Evolutionary conservation across 2,329 filamentous ascomycete genomes (phyloP).

Genomic region (Aphanocladium album): DNA sequence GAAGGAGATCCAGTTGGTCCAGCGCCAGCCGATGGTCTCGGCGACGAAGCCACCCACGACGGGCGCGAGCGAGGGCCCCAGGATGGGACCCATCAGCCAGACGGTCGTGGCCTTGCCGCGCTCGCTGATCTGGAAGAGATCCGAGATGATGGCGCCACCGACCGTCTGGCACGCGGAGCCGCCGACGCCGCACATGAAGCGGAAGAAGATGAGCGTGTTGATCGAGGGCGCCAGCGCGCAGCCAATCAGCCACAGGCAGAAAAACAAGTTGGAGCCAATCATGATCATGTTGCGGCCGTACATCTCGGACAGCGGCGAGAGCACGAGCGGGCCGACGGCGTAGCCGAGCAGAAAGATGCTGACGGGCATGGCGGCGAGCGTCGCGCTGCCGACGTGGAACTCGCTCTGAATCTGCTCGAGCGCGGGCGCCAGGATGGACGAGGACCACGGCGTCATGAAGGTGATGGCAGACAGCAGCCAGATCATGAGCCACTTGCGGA

Average conservation of each 20-base stretch:
- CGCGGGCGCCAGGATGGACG: constrained; percentile 53
- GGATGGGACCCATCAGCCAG: constrained; percentile 54
- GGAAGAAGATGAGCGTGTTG: constrained; percentile 51
- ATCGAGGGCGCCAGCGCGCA: constrained; percentile 56
- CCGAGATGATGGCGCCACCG: constrained; percentile 50
- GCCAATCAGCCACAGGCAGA: constrained; percentile 58
- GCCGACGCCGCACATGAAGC: constrained; percentile 55
- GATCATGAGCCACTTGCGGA: constrained; percentile 55
- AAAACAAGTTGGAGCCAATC: constrained; percentile 52
- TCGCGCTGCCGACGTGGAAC: constrained; percentile 36
- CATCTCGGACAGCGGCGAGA: constrained; percentile 58
- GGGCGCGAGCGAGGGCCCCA: constrained; percentile 45
- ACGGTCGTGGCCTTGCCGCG: constrained; percentile 45
- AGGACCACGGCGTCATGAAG: constrained; percentile 61
- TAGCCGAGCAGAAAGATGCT: constrained; percentile 60
- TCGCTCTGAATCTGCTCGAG: constrained; percentile 39
- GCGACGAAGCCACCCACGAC: constrained; percentile 46
- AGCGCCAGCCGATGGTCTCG: constrained; percentile 46
- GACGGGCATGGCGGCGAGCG: constrained; percentile 47
- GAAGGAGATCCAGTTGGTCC: constrained; percentile 49
- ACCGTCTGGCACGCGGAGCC: constrained; percentile 51
- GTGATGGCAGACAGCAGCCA: constrained; percentile 55
- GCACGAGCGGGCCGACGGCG: constrained; percentile 50
- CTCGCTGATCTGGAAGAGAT: constrained; percentile 45
- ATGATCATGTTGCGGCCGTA: constrained; percentile 58